Base-by-base conservation (phyloP, 2,329 filamentous ascomycete species). In the Cryoendolithus antarcticus region DNA sequence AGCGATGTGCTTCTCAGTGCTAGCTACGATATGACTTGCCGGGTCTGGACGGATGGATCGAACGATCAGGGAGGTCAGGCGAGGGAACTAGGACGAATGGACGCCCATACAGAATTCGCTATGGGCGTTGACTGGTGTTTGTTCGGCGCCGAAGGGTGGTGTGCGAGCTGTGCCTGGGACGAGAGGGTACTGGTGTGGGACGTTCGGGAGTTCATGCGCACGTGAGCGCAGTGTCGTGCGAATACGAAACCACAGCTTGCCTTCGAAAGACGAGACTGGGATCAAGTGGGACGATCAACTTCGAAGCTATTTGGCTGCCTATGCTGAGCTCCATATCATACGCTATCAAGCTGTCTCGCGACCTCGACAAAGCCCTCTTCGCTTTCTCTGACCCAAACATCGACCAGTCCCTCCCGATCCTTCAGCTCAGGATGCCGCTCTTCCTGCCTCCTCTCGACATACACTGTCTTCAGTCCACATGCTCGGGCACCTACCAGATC, bases 101-200 rank as follows among this genome's bases (percentile, higher is more conserved):
- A 84, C 41, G 67, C 77, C 11, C 91, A 98, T 60, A 95, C 89
- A 1, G 91, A 98, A 64, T 98, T 98, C 54, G 86, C 82, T 7
- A 94, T 86, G 3, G 91, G 91, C 6, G 83, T 96, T 1, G 91
- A 98, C 60, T 98, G 93, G 91, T 98, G 91, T 63, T 62, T 98
- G 33, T 98, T 98, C 61, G 91, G 91, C 4, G 82, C 77, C 15
- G 88, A 93, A 47, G 91, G 91, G 4, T 98, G 91, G 91, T 88
- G 88, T 49, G 88, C 91, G 2, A 93, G 84, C 45, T 84, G 82
- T 2, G 88, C 86, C 1, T 98, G 91, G 91, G 91, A 98, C 54
- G 86, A 95, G 65, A 74, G 78, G 51, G 72, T 98, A 8, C 67
- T 93, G 52, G 75, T 98, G 4, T 98, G 89, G 89, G 91, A 98